Conservation (phyloP, 371 early-diverging fungal species). For the Pancytospora philotis region DNA sequence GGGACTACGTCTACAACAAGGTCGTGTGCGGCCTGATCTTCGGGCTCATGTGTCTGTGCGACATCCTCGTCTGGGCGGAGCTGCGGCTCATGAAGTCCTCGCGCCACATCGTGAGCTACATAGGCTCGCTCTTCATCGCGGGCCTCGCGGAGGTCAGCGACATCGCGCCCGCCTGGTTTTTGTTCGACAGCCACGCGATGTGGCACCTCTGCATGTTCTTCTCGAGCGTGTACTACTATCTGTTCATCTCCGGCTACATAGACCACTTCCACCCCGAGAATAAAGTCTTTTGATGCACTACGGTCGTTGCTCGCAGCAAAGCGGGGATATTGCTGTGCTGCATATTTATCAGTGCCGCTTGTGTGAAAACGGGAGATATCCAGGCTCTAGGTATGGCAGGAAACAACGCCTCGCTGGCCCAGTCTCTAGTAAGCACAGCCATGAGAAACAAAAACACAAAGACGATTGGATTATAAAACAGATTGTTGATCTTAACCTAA, state of each 20-base stretch:
- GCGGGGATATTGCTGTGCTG: no score
- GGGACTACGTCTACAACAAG: conserved; percentile 50
- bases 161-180: conserved; percentile 42
- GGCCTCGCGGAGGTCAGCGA: conserved; percentile 46
- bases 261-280: no score
- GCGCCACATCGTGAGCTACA: conserved; percentile 32
- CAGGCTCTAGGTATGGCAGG: no score
- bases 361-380: no score
- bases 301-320: no score
- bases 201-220: conserved; percentile 34
- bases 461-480: no score
- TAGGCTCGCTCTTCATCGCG: conserved; percentile 21
- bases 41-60: conserved; percentile 5
- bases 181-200: conserved; percentile 52
- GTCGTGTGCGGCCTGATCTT: conserved; percentile 36
- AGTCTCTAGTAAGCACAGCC: no score
- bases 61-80: conserved; percentile 20
- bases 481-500: neutral
- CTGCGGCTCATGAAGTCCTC: neutral
- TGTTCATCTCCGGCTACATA: neutral
- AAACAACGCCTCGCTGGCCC: no score
- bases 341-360: no score
- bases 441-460: no score
- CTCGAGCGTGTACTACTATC: neutral
- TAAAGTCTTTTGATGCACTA: no score